phyloP scores from a whole-genome alignment of 805 yeast species.

The Saccharomycopsis sp. region DNA sequence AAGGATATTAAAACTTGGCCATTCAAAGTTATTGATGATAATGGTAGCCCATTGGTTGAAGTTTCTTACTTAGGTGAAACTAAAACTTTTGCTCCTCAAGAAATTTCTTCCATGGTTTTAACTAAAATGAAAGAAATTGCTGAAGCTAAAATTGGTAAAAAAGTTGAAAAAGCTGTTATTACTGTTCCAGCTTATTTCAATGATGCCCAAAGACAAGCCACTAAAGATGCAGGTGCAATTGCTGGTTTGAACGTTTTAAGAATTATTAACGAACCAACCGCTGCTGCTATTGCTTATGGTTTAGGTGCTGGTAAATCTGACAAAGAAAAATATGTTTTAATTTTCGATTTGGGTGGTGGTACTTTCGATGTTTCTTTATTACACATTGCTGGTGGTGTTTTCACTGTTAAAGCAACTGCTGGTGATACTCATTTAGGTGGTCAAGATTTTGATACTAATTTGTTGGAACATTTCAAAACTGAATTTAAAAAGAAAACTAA shows the following conservation, averaged over 20 bases:
- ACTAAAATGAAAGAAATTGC: conserved; percentile 80
- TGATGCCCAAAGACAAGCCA: conserved; percentile 77
- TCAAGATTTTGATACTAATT: conserved; percentile 97
- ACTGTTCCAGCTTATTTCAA: conserved; percentile 78
- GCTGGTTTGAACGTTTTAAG: conserved; percentile 73
- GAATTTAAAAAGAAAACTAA: conserved; percentile 96
- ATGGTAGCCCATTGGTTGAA: conserved; percentile 61
- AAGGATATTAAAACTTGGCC: conserved; percentile 91
- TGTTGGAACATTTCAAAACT: conserved; percentile 84
- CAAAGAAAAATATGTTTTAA: conserved; percentile 80
- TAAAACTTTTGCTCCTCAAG: conserved; percentile 68
- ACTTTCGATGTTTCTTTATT: conserved; percentile 94
- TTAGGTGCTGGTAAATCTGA: conserved; percentile 82
- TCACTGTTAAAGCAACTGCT: conserved; percentile 96
- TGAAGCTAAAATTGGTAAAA: conserved; percentile 66
- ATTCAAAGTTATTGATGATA: conserved; percentile 59
- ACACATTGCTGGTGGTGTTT: conserved; percentile 92
- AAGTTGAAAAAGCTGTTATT: conserved; percentile 67
- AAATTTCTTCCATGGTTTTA: conserved; percentile 69
- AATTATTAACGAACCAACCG: conserved; percentile 81
- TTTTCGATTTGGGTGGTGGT: conserved; percentile 98
- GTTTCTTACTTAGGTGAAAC: conserved; percentile 65
- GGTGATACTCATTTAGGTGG: conserved; percentile 99
- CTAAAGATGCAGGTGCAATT: conserved; percentile 78
- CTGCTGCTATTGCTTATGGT: conserved; percentile 99